Conservation (phyloP, 768 basidiomycete species). For the Hirschioporus abietinus region DNA sequence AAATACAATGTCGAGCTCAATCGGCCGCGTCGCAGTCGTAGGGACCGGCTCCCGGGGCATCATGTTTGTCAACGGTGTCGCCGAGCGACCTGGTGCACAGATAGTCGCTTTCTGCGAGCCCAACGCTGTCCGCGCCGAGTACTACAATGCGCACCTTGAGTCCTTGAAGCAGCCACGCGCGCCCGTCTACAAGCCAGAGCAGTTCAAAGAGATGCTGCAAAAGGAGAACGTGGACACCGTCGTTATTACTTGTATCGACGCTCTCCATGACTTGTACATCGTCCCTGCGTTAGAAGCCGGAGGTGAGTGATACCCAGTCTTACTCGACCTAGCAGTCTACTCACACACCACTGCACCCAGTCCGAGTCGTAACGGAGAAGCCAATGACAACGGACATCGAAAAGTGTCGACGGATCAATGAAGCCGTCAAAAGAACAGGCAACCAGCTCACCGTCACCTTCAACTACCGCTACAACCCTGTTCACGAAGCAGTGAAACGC, state of each 20-base stretch:
- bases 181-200: slow-evolving; percentile 35
- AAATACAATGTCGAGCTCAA: slow-evolving; percentile 5
- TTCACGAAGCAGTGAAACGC: slow-evolving; percentile 44
- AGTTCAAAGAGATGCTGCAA: slow-evolving; percentile 40
- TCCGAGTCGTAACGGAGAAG: slow-evolving; percentile 48
- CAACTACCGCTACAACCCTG: slow-evolving; percentile 43
- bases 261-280: slow-evolving; percentile 43
- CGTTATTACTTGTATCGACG: slow-evolving; percentile 45
- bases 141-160: slow-evolving; percentile 37
- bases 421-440: slow-evolving; percentile 38
- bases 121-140: slow-evolving; percentile 38
- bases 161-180: slow-evolving; percentile 32
- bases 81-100: slow-evolving; percentile 33
- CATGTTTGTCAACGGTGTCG: slow-evolving; percentile 43
- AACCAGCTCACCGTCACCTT: slow-evolving; percentile 37
- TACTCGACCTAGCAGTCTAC: neutral
- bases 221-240: slow-evolving; percentile 41
- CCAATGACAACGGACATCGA: slow-evolving; percentile 48
- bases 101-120: slow-evolving; percentile 45
- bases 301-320: slow-evolving; percentile 22
- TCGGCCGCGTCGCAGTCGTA: slow-evolving; percentile 34
- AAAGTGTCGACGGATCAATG: slow-evolving; percentile 40
- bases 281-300: slow-evolving; percentile 37
- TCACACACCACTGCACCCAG: slow-evolving; percentile 17
- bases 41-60: slow-evolving; percentile 38